Conservation (phyloP, 1,284 basidiomycete genomes). For the Uromyces viciae-fabae region DNA sequence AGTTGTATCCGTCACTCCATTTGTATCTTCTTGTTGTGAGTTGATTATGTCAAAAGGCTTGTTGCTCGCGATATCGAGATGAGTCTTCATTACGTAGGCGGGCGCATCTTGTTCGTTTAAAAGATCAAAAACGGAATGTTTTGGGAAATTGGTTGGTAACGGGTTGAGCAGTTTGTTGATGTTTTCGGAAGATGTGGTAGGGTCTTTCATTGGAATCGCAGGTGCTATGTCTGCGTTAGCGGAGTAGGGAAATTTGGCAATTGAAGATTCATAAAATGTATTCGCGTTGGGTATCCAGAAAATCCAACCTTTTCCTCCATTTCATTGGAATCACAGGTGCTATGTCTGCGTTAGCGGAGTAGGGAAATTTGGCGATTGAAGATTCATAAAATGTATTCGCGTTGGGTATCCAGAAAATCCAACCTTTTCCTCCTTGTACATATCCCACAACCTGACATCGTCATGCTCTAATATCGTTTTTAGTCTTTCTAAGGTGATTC, state of each 20-base stretch:
- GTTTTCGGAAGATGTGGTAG: too few relatives aligned
- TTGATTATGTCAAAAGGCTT: neutral
- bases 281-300: neutral
- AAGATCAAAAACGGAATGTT: neutral
- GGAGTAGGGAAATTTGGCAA: neutral
- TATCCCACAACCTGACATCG: neutral
- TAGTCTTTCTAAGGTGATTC: neutral
- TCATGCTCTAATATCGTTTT: neutral
- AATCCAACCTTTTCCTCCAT: constrained; percentile 4
- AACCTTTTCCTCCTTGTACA: constrained; percentile 16
- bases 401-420: neutral
- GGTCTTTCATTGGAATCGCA: too few relatives aligned
- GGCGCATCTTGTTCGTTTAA: too few relatives aligned
- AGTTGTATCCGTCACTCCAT: neutral
- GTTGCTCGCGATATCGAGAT: neutral
- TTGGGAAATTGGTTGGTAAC: too few relatives aligned
- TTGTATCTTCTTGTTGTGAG: neutral
- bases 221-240: neutral
- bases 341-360: neutral
- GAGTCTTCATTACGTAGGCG: too few relatives aligned
- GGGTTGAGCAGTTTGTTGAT: neutral
- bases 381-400: constrained; percentile 10
- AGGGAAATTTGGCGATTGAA: neutral
- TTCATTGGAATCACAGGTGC: neutral
- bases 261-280: constrained; percentile 3